Evolutionary conservation across 257 asterid genomes (phyloP), one percentile per base, ranked within the genome.

Genomic region (Primulina huaijiensis): DNA sequence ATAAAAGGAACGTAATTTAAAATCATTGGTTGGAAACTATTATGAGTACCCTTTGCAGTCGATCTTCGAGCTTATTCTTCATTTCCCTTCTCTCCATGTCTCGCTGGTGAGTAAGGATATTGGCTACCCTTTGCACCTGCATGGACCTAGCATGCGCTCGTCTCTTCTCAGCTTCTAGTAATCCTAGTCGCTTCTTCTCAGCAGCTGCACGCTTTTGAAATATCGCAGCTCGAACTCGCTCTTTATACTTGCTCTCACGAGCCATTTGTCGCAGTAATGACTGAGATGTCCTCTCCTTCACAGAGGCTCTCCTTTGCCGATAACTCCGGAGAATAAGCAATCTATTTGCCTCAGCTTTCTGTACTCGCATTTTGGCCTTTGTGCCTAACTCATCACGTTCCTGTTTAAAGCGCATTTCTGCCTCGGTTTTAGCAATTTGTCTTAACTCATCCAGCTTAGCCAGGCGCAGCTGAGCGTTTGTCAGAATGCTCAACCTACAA

Each of bases 141-240:
- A 87, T 76, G 67, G 83, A 85, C 77, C 89, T 84, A 71, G 91
- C 96, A 70, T 77, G 83, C 21, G 92, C 97, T 68, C 83, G 84
- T 74, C 77, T 88, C 82, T 85, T 94, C 87, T 94, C 99, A 5
- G 91, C 97, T 75, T 94, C 97, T 74, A 94, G 83, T 77, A 94
- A 81, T 67, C 90, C 89, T 67, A 85, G 64, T 38, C 97, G 82
- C 72, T 89, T 94, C 74, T 79, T 88, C 85, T 94, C 97, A 43
- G 97, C 99, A 74, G 86, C 93, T 7, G 93, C 90, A 67, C 99
- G 96, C 78, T 94, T 94, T 76, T 94, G 99, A 79, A 57, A 68
- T 60, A 91, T 89, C 58, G 97, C 89, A 70, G 97, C 90, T 67
- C 85, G 83, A 17, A 94, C 93, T 59, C 92, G 88, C 73, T 94